Evolutionary conservation across 1,284 basidiomycete genomes (phyloP), one percentile per base, ranked within the genome.

Genomic region (Sanghuangporus weigelae): DNA sequence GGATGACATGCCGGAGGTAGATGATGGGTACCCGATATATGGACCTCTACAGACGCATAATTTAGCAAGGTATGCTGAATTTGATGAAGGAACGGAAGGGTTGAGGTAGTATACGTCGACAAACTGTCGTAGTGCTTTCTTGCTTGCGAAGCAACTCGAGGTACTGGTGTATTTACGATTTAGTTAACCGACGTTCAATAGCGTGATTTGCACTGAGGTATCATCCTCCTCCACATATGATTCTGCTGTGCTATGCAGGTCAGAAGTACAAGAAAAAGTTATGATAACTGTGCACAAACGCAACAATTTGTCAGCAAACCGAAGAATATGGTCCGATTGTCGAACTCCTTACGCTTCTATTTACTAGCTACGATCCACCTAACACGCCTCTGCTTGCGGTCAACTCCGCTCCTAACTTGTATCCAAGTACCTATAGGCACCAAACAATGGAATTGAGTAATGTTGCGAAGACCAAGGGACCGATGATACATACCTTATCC

Each of bases 391-490:
- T 90, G 71, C 83, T 87, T 51, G 87, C 85, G 5, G 88, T 81
- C 65, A 96, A 76, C 76, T 95, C 93, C 11, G 87, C 86, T 11
- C 94, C 93, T 53, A 96, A 78, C 74, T 92, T 92, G 74, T 96
- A 96, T 19, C 92, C 92, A 60, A 86, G 79, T 8, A 92, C 88
- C 89, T 91, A 66, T n/a, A 39, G 11, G 42, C 14, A 42, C 12
- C 11, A 19, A 46, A 21, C 21, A 46, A 19, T 54, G 58, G 19
- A 55, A 64, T 2, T 55, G 50, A 31, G 10, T 44, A 23, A 51
- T 12, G 21, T 8, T n/a, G 57, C 44, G 38, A 61, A 31, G 36
- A 12, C 38, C 31, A 51, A 7, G 35, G 10, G 19, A 38, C 38
- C 3, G 12, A n/a, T 57, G 46, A 7, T 59, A n/a, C 65, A 79